These are phyloP conservation scores for Nitzschia sp. DNA, from an alignment of 108 stramenopile species.

Conservation along the genomic window DNA sequence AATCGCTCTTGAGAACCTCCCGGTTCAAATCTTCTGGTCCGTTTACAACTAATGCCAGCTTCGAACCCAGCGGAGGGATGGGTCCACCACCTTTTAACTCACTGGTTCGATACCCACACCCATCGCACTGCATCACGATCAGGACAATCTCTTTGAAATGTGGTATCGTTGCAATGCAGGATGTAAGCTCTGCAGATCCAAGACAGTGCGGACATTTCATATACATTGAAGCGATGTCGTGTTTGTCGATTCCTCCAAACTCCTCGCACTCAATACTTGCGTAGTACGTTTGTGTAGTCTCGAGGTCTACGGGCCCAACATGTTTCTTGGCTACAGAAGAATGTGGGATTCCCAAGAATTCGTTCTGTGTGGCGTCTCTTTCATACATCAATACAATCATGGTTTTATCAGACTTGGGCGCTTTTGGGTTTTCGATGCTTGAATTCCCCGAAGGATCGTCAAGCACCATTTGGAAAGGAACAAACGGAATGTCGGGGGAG, in stretches of 20 bases:
- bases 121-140: slow-evolving; percentile 83
- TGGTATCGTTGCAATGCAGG: slow-evolving; percentile 86
- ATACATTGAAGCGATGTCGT: slow-evolving; percentile 48
- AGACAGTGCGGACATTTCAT: slow-evolving; percentile 58
- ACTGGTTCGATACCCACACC: slow-evolving; percentile 82
- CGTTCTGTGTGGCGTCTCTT: not conserved
- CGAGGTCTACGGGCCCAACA: not conserved
- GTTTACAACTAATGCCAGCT: slow-evolving; percentile 50
- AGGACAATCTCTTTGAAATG: slow-evolving; percentile 94
- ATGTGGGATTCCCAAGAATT: not conserved
- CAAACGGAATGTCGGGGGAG: slow-evolving; percentile 13
- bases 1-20: slow-evolving; percentile 84
- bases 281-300: not conserved
- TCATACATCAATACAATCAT: not conserved
- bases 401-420: slow-evolving; percentile 41
- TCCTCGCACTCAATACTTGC: not conserved
- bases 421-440: slow-evolving; percentile 63
- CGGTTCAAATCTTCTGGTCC: slow-evolving; percentile 65
- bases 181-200: slow-evolving; percentile 47
- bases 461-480: slow-evolving; percentile 81
- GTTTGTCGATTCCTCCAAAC: not conserved
- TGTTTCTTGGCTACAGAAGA: not conserved
- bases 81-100: slow-evolving; percentile 92
- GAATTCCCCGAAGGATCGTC: slow-evolving; percentile 88
- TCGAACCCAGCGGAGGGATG: slow-evolving; percentile 72